Conservation (phyloP, 2,329 filamentous ascomycete species). For the Didymella pinodella region DNA sequence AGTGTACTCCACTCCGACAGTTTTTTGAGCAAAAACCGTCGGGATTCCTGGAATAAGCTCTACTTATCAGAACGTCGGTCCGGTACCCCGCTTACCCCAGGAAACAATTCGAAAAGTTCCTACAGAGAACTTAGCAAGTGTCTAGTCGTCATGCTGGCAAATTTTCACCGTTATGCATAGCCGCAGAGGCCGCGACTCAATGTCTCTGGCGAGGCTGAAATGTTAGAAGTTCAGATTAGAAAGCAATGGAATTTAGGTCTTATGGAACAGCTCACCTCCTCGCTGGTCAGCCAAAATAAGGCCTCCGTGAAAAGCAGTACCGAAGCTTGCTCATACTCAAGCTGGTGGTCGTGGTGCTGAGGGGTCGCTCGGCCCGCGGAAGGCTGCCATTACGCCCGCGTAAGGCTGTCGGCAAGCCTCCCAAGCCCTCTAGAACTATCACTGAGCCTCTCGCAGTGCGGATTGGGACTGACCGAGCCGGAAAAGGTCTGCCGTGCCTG, state of each 20-base stretch:
- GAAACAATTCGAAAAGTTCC: not conserved
- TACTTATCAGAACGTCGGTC: not conserved
- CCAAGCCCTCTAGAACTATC: not conserved
- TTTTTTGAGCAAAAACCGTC: too few relatives aligned
- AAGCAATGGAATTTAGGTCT: not conserved
- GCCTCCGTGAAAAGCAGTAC: not conserved
- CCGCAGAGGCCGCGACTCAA: not conserved
- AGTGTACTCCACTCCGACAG: too few relatives aligned
- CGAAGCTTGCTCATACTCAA: not conserved
- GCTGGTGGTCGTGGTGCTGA: not conserved
- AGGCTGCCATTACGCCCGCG: not conserved
- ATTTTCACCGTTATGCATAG: not conserved
- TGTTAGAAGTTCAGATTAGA: not conserved
- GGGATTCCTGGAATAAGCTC: too few relatives aligned
- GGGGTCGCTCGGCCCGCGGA: not conserved
- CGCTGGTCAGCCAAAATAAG: not conserved
- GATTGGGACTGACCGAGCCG: not conserved
- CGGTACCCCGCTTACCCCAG: not conserved
- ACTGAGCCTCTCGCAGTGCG: not conserved
- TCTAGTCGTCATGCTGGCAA: not conserved
- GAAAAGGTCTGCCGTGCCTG: not conserved
- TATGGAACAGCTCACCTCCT: not conserved
- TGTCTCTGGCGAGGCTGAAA: not conserved
- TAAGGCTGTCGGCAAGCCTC: not conserved
- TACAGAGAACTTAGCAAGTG: not conserved